Evolutionary conservation across 1,284 basidiomycete genomes (phyloP), one percentile per base, ranked within the genome.

Genomic region (Ustilago trichophora): DNA sequence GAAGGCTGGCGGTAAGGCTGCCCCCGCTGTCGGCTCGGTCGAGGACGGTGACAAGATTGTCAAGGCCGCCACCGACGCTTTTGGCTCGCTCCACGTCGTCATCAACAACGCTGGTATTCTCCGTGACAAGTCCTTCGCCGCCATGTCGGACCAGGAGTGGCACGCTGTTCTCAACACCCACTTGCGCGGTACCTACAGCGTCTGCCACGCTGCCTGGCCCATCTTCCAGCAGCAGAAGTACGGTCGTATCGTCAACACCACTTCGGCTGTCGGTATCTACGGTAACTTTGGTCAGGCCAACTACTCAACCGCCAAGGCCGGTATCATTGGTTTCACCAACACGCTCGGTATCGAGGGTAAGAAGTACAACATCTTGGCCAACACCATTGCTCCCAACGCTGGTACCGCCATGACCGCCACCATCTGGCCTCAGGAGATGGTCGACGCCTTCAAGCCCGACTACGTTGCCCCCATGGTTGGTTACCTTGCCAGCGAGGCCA

Each of bases 211-310:
- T 12, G 91, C 92, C 31, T 99, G 94, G 96, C 93, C 95, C 4
- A 86, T 93, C 78, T 97, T 98, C 87, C 89, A 91, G 83, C 91
- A 95, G 84, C 96, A 98, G 82, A 94, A 93, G 84, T 98, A 90
- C 81, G 95, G 96, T 27, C 89, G 96, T 55, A 95, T 99, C 78
- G 87, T 98, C 55, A 96, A 92, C 48, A 98, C 94, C 24, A 88
- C 89, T 56, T 98, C 94, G 6, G 89, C 90, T 80, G 92, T 94
- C 52, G 95, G 94, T 64, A 89, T 97, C 59, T 93, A 82, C 79
- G 95, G 95, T 16, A 94, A 96, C 83, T 93, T 96, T 81, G 94
- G 93, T 24, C 92, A 97, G 82, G 88, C 88, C 38, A 93, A 90
- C 89, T 81, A 82, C 73, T 78, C 80, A 38, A 80, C 94, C 4